These are phyloP conservation scores for Phaffomyces opuntiae DNA, from an alignment of 805 yeast species.

Conservation along the genomic window DNA sequence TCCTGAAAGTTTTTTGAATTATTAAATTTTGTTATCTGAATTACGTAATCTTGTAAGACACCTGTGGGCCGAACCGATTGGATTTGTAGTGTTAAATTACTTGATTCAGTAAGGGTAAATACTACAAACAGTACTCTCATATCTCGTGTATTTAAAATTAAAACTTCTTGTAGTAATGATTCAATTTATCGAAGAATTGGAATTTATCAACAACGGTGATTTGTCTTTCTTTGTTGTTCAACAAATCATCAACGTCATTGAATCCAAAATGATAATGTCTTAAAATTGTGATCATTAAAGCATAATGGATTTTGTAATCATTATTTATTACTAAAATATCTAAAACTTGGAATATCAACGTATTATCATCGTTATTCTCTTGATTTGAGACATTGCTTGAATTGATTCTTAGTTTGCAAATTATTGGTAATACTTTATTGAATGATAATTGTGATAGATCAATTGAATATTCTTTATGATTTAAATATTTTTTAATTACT, in stretches of 20 bases:
- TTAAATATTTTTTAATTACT: constrained; percentile 8
- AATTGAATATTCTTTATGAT: constrained; percentile 5
- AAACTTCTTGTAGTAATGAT: constrained; percentile 18
- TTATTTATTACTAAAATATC: constrained; percentile 15
- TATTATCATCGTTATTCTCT: too few species aligned
- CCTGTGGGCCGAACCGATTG: too few species aligned
- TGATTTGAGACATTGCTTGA: background rate
- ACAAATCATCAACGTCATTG: constrained; percentile 26
- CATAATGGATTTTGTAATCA: constrained; percentile 33
- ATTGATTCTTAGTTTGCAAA: constrained; percentile 3
- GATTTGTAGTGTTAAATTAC: too few species aligned
- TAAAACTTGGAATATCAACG: constrained; percentile 13
- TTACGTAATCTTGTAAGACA: too few species aligned
- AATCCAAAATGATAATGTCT: constrained; percentile 48
- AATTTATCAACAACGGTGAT: constrained; percentile 11
- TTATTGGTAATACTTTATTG: constrained; percentile 3
- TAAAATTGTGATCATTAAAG: constrained; percentile 34
- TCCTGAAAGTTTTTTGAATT: too few species aligned
- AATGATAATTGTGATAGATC: constrained; percentile 9
- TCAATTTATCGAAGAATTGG: constrained; percentile 16
- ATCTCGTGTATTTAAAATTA: background rate
- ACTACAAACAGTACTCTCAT: too few species aligned
- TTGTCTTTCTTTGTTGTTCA: constrained; percentile 1
- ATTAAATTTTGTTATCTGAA: too few species aligned
- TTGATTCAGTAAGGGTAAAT: too few species aligned